Conservation (phyloP, 305 asterid species). For the Solanum hybrid region DNA sequence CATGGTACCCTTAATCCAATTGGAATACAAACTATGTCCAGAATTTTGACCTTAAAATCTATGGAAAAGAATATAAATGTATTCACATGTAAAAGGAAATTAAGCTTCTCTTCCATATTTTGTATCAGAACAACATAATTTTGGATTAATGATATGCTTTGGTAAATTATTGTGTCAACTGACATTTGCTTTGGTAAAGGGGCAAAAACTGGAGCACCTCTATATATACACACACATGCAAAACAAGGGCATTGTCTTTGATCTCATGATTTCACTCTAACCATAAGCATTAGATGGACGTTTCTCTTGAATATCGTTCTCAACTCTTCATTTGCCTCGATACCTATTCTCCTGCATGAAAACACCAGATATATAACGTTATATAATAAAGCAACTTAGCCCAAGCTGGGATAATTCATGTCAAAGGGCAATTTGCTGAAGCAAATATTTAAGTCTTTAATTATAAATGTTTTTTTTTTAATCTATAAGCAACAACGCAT, state of each 20-base stretch:
- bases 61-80: neutral
- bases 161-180: neutral
- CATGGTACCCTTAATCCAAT: neutral
- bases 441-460: neutral
- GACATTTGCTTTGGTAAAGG: neutral
- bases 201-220: neutral
- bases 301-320: constrained; percentile 69
- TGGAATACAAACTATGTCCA: neutral
- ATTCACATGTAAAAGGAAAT: neutral
- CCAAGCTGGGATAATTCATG: neutral
- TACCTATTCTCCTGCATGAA: constrained; percentile 72
- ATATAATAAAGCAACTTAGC: neutral
- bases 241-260: neutral
- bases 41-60: neutral
- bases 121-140: neutral
- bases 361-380: neutral
- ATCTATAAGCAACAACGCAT: neutral
- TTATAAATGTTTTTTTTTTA: neutral
- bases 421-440: neutral
- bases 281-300: constrained; percentile 81
- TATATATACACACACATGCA: neutral
- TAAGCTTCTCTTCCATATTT: neutral
- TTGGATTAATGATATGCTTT: neutral
- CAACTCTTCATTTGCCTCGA: constrained; percentile 94
- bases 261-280: constrained; percentile 50